These are phyloP conservation scores for Chlorophyllum brunneum DNA, from an alignment of 768 basidiomycete species.

Conservation along the genomic window DNA sequence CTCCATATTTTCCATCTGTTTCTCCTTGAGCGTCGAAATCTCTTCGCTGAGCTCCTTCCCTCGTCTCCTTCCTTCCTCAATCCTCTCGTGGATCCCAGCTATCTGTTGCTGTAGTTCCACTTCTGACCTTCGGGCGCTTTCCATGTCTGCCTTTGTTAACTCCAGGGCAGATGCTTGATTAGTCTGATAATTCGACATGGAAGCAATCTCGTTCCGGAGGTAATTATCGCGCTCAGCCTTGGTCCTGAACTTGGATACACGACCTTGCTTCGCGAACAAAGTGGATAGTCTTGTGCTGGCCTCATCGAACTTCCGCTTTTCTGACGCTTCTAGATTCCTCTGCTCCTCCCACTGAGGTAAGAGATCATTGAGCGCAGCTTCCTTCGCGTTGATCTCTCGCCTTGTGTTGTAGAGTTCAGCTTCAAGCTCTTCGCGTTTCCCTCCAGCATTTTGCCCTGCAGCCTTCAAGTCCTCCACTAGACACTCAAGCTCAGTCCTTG, in stretches of 20 bases:
- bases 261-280: constrained; percentile 88
- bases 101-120: constrained; percentile 58
- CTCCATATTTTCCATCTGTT: constrained; percentile 68
- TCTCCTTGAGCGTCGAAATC: constrained; percentile 55
- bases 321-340: constrained; percentile 43
- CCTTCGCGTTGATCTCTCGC: constrained; percentile 57
- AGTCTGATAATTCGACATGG: constrained; percentile 57
- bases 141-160: constrained; percentile 47
- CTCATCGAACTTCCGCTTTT: constrained; percentile 70
- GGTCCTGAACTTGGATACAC: constrained; percentile 79
- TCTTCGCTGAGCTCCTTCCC: constrained; percentile 61
- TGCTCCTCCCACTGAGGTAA: constrained; percentile 68
- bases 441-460: constrained; percentile 60
- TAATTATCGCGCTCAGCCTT: constrained; percentile 81
- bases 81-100: constrained; percentile 48
- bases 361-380: constrained; percentile 57
- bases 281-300: constrained; percentile 66
- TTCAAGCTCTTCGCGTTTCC: constrained; percentile 59
- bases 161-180: constrained; percentile 56
- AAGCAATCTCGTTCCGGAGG: constrained; percentile 72
- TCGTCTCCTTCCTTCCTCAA: constrained; percentile 61
- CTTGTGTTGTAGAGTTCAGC: constrained; percentile 61
- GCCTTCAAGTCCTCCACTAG: constrained; percentile 71
- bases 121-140: constrained; percentile 42
- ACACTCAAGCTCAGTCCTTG: constrained; percentile 85